Evolutionary conservation across 768 basidiomycete species (phyloP).

Genomic region (Agrocybe praecox): DNA sequence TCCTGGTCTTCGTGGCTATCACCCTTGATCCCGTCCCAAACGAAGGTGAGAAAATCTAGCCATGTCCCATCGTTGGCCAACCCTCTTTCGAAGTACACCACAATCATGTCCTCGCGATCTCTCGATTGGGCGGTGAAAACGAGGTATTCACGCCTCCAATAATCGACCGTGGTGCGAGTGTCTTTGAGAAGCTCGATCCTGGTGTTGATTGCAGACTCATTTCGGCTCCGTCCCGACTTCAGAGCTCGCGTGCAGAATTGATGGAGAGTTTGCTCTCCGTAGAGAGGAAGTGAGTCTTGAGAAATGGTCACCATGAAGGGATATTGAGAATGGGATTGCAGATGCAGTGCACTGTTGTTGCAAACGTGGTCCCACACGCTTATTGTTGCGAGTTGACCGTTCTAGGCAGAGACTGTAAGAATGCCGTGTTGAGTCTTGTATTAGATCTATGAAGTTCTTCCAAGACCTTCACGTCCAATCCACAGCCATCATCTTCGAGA

Average conservation of each 20-base stretch:
- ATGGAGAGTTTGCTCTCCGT: background rate
- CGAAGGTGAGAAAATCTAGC: background rate
- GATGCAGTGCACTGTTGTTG: background rate
- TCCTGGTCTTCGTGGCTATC: background rate
- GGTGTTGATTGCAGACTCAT: background rate
- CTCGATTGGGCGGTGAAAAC: background rate
- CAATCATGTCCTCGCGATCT: background rate
- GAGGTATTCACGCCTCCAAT: conserved; percentile 5
- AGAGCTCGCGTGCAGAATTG: background rate
- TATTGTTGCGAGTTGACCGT: background rate
- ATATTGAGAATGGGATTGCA: background rate
- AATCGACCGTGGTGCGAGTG: background rate
- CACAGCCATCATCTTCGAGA: too few species aligned
- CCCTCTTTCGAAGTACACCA: conserved; percentile 1
- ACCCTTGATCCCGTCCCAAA: background rate
- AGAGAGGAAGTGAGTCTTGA: background rate
- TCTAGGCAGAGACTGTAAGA: too few species aligned
- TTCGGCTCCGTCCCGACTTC: background rate
- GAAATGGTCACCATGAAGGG: background rate
- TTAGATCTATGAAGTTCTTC: too few species aligned
- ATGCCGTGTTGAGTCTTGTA: too few species aligned
- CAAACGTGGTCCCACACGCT: background rate
- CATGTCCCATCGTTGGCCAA: conserved; percentile 1
- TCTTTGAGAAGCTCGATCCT: conserved; percentile 5
- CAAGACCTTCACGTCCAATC: too few species aligned